Percentiles rank a stretch among this genome's conserved stretches.
Conservation (phyloP, 2,329 filamentous ascomycete genomes). For the Ascochyta fabae region DNA sequence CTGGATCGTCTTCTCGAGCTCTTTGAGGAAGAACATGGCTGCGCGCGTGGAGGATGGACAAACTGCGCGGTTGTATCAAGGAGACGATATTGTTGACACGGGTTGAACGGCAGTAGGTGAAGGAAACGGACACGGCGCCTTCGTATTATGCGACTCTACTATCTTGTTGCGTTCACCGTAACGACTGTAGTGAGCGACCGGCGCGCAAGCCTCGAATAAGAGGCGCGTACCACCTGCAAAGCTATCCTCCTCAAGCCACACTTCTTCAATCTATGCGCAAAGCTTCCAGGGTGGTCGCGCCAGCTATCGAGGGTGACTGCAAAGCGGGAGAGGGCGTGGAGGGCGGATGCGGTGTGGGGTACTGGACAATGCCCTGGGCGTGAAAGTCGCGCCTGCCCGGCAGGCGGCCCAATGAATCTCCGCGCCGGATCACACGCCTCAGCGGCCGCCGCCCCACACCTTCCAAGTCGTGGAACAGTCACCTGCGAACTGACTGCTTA, state of each 20-base stretch:
- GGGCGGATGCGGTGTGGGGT: slow-evolving; percentile 20
- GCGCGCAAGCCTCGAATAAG: slow-evolving; percentile 32
- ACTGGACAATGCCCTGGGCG: not conserved
- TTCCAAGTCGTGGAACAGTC: slow-evolving; percentile 37
- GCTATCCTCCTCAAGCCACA: slow-evolving; percentile 25
- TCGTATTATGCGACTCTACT: slow-evolving; percentile 36
- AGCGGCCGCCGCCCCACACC: slow-evolving; percentile 24
- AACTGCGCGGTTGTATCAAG: slow-evolving; percentile 13
- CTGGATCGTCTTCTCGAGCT: slow-evolving; percentile 92
- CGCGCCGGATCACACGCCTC: slow-evolving; percentile 4
- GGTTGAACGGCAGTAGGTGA: slow-evolving; percentile 14
- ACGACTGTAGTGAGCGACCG: slow-evolving; percentile 26
- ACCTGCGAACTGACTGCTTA: slow-evolving; percentile 25
- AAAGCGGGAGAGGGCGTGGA: slow-evolving; percentile 18
- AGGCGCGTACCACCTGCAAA: slow-evolving; percentile 42
- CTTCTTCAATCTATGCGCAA: slow-evolving; percentile 39
- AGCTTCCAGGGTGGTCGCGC: slow-evolving; percentile 24
- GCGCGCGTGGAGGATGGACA: slow-evolving; percentile 16
- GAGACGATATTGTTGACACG: slow-evolving; percentile 24
- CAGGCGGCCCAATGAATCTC: no score
- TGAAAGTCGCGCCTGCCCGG: slow-evolving; percentile 13
- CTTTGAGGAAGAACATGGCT: slow-evolving; percentile 97
- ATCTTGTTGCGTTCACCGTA: slow-evolving; percentile 31
- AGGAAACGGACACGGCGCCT: slow-evolving; percentile 18
- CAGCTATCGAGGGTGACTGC: slow-evolving; percentile 20